Evolutionary conservation across 306 rosid species (phyloP).

Genomic region (Psophocarpus tetragonolobus): DNA sequence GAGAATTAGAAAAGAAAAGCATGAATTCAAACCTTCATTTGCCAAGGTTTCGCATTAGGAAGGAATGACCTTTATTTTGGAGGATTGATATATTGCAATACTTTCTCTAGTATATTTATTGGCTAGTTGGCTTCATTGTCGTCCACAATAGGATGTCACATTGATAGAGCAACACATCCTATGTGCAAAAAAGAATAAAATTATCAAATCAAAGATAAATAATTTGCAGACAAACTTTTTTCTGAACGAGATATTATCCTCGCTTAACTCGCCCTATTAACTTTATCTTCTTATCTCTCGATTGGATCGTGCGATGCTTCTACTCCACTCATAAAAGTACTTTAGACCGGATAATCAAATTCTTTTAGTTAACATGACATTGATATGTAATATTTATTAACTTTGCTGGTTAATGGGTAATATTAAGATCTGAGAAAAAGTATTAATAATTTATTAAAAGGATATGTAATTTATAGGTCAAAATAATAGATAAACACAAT

Average conservation of each 20-base stretch:
- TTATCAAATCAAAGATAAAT: background rate
- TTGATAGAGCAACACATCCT: background rate
- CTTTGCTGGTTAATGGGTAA: no score
- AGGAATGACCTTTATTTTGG: background rate
- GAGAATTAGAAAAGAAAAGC: background rate
- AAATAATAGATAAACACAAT: no score
- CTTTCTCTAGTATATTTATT: background rate
- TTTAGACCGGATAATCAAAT: background rate
- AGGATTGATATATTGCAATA: background rate
- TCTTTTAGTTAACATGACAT: no score
- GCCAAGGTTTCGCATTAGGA: background rate
- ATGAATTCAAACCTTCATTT: background rate
- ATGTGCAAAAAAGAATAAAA: background rate
- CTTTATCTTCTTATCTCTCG: constrained; percentile 9
- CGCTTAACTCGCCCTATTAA: background rate
- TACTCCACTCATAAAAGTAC: background rate
- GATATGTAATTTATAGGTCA: no score
- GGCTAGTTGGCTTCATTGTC: background rate
- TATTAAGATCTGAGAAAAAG: no score
- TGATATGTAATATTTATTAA: no score
- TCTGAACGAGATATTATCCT: background rate
- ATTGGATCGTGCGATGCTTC: background rate
- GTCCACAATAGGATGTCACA: background rate
- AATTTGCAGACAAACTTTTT: background rate
- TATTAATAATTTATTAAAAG: no score